Base-by-base conservation (phyloP, 2,329 filamentous ascomycete species). In the Pseudogymnoascus sp. region DNA sequence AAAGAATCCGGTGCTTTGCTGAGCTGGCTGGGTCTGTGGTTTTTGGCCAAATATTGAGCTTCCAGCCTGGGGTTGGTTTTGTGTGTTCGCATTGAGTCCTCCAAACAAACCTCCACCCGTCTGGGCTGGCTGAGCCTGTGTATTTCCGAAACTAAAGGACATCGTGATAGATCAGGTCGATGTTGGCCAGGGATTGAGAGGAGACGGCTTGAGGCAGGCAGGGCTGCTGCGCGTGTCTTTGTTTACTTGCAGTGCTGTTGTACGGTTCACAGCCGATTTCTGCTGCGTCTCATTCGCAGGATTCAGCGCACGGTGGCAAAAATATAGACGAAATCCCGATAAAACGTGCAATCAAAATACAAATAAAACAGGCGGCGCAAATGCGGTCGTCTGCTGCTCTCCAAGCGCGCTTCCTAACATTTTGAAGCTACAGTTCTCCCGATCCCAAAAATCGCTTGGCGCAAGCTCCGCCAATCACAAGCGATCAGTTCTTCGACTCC, bases 91-190 rank as follows among this genome's bases (percentile, higher is more conserved):
- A 37, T 37, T 41, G 33, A 41, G 58, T 60, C 35, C 58, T 26
- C 66, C 66, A 61, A 69, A 69, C 16, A 66, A 64, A 29, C 61
- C 60, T 26, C 65, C 64, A 26, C 58, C 58, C 19, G 63, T 43
- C 16, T 61, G 61, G 10, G 61, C 52, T 29, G 61, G 58, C 58
- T 60, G 33, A 26, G 58, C 19, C 58, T 55, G 49, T 7, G 49
- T 55, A 21, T 33, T 55, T 55, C 58, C 58, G 38, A 60, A 60
- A 33, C 58, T 60, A 35, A 60, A 60, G 21, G 35, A 19, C 58
- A 60, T 60, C 38, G 58, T 60, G 35, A 60, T 60, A 41, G 29
- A 55, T 55, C 31, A 21, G 29, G 49, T 21, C 29, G 29, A 55
- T 33, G 49, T 55, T 35, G 29, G 11, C 16, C 29, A 11, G 49